Evolutionary conservation across 2,329 filamentous ascomycete genomes (phyloP).

Genomic region (Trichoderma lentiforme): DNA sequence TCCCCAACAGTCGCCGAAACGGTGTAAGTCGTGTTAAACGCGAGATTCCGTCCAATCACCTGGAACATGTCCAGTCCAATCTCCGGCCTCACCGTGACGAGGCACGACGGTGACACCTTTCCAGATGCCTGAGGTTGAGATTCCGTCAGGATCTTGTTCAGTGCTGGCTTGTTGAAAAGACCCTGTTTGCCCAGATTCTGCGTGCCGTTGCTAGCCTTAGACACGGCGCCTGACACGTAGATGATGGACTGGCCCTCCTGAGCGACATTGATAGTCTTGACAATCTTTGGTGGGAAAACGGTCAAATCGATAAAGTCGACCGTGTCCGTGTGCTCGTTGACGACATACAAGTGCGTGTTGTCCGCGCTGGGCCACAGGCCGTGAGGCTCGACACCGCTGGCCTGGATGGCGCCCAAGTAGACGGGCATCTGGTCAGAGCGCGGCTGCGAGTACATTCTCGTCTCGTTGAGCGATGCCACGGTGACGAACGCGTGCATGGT

Average conservation of each 20-base stretch:
- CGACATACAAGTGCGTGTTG: conserved; percentile 18
- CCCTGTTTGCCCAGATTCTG: conserved; percentile 18
- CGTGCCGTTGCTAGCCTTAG: conserved; percentile 1
- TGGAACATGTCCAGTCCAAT: conserved; percentile 20
- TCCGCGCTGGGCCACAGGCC: conserved; percentile 20
- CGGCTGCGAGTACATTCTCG: conserved; percentile 17
- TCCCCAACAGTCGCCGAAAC: conserved; percentile 5
- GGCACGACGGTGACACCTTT: not conserved
- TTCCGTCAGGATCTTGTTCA: conserved; percentile 15
- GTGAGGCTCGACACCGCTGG: conserved; percentile 19
- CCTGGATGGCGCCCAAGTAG: conserved; percentile 10
- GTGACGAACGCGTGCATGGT: conserved; percentile 19
- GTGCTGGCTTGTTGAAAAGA: conserved; percentile 4
- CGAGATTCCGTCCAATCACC: conserved; percentile 17
- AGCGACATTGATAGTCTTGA: conserved; percentile 13
- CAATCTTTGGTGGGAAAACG: not conserved
- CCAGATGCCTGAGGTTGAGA: not conserved
- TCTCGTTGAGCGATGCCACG: conserved; percentile 17
- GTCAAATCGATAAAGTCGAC: conserved; percentile 19
- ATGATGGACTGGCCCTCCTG: conserved; percentile 21
- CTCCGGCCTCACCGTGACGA: conserved; percentile 19
- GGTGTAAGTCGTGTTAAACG: conserved; percentile 20
- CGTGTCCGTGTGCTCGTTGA: conserved; percentile 21
- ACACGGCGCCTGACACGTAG: conserved; percentile 19
- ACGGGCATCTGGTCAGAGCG: not conserved